Evolutionary conservation across 768 basidiomycete genomes (phyloP).

Genomic region (Collybiopsis luxurians): DNA sequence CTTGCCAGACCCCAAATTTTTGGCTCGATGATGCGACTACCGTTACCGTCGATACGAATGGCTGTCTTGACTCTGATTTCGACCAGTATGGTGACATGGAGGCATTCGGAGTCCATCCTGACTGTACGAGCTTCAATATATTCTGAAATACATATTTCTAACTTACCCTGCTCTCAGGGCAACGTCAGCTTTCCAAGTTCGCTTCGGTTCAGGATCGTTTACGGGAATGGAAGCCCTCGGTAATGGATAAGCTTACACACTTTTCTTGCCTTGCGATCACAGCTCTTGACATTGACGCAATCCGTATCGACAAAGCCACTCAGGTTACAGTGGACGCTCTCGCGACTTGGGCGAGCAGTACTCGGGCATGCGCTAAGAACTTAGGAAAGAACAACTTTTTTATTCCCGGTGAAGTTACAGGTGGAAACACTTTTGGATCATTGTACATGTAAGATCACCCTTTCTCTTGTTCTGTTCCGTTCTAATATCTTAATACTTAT

Average conservation of each 20-base stretch:
- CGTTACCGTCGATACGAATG: constrained; percentile 24
- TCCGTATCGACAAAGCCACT: constrained; percentile 94
- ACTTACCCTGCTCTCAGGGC: constrained; percentile 56
- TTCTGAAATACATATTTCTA: too few relatives aligned
- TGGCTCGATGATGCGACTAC: constrained; percentile 79
- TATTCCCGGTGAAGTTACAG: constrained; percentile 92
- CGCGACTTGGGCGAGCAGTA: constrained; percentile 69
- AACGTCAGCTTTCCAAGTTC: constrained; percentile 12
- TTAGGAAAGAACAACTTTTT: constrained; percentile 85
- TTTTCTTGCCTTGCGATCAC: constrained; percentile 88
- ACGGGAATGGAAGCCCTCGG: constrained; percentile 83
- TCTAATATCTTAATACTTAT: background rate
- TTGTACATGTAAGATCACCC: constrained; percentile 66
- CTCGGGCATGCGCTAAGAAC: constrained; percentile 68
- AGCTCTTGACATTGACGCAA: constrained; percentile 88
- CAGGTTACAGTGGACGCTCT: constrained; percentile 86
- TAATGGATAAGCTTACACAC: constrained; percentile 71
- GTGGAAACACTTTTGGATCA: constrained; percentile 87
- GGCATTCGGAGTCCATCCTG: constrained; percentile 89
- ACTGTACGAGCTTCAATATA: background rate
- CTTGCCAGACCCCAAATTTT: constrained; percentile 75
- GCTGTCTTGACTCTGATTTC: constrained; percentile 85
- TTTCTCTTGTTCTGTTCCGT: background rate
- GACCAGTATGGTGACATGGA: constrained; percentile 98
- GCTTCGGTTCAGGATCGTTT: constrained; percentile 96